A percentile compares a stretch with the other conserved stretches of the same genome.
Conservation (phyloP, 2,329 filamentous ascomycete species). For the Cladosporium colombiae region DNA sequence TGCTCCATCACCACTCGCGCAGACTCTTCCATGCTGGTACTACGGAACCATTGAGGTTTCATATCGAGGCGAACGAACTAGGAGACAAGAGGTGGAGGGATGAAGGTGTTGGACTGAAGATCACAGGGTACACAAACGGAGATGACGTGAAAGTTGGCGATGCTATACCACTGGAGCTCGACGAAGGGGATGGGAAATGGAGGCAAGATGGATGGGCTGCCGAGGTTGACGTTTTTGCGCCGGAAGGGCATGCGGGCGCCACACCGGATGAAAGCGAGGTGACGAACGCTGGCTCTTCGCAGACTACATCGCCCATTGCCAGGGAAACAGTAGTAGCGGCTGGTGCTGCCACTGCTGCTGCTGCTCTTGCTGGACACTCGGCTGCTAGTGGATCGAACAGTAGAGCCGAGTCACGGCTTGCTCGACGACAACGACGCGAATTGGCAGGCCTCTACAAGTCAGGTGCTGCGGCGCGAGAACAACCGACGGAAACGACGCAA, state of each 20-base stretch:
- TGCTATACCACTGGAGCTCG: not conserved
- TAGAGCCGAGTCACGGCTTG: slow-evolving; percentile 12
- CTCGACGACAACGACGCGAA: slow-evolving; percentile 25
- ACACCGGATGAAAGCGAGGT: not conserved
- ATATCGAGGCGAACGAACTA: not conserved
- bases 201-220: slow-evolving; percentile 22
- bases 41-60: slow-evolving; percentile 5
- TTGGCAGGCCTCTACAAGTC: slow-evolving; percentile 25
- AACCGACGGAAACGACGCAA: not conserved
- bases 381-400: slow-evolving; percentile 1
- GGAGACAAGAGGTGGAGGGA: slow-evolving; percentile 17
- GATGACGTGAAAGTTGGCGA: slow-evolving; percentile 3
- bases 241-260: not conserved
- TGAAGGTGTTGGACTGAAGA: slow-evolving; percentile 17
- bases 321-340: not conserved
- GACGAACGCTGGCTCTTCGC: not conserved
- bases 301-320: not conserved
- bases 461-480: not conserved
- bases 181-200: slow-evolving; percentile 19
- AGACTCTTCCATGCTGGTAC: not conserved
- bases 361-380: not conserved
- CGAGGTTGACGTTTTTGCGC: slow-evolving; percentile 21
- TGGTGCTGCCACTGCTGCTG: not conserved
- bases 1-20: slow-evolving; percentile 8
- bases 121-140: not conserved